Percentiles rank a stretch among this genome's conserved stretches.
Conservation (phyloP, 768 basidiomycete genomes). For the Tricholoma saponaceum region DNA sequence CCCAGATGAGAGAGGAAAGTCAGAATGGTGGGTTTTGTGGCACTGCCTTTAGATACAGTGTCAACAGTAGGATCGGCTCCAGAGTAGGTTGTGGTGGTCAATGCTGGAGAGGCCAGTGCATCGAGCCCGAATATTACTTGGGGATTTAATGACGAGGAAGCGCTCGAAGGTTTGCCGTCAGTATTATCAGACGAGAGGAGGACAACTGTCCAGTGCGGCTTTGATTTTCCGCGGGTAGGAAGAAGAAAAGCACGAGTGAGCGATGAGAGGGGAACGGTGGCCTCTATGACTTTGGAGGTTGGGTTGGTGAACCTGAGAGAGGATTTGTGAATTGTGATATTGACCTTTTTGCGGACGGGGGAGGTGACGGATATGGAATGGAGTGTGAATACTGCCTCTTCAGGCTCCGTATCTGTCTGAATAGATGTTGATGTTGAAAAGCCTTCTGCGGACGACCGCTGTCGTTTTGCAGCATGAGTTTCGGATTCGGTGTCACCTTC, state of each 20-base stretch:
- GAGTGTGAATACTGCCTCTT: slow-evolving; percentile 51
- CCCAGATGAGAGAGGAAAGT: slow-evolving; percentile 48
- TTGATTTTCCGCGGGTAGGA: slow-evolving; percentile 70
- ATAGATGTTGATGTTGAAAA: slow-evolving; percentile 8
- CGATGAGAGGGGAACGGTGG: slow-evolving; percentile 42
- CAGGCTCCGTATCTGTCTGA: slow-evolving; percentile 22
- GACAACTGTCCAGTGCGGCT: slow-evolving; percentile 70
- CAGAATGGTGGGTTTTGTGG: slow-evolving; percentile 46
- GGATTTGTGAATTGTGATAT: slow-evolving; percentile 51
- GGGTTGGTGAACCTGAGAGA: slow-evolving; percentile 53
- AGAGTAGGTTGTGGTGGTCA: slow-evolving; percentile 39
- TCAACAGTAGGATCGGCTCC: slow-evolving; percentile 21
- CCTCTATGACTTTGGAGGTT: slow-evolving; percentile 43
- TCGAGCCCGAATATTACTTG: slow-evolving; percentile 75
- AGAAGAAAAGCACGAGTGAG: slow-evolving; percentile 65
- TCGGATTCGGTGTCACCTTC: slow-evolving; percentile 25
- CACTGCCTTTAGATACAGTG: slow-evolving; percentile 44
- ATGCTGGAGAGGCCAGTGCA: slow-evolving; percentile 41
- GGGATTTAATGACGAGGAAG: slow-evolving; percentile 30
- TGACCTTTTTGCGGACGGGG: slow-evolving; percentile 72
- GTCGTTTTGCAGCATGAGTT: slow-evolving; percentile 29
- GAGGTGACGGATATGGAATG: slow-evolving; percentile 67
- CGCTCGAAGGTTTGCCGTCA: slow-evolving; percentile 30
- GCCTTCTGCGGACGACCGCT: slow-evolving; percentile 20
- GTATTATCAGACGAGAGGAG: slow-evolving; percentile 55